Evolutionary conservation across 345 rosid species (phyloP).

Genomic region (Alliaria petiolata): DNA sequence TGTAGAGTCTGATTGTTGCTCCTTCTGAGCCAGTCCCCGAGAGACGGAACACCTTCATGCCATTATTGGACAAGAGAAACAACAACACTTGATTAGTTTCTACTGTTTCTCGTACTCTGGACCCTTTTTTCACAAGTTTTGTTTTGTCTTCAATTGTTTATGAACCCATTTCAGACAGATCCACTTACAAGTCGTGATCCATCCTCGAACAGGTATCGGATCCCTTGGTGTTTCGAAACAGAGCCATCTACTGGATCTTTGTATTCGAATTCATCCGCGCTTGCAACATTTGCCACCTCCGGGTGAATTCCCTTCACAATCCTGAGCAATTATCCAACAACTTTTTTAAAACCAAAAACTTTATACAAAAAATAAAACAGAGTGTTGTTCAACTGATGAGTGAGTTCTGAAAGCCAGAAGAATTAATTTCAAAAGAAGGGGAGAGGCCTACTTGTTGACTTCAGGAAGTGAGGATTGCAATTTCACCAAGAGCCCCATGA

Average conservation of each 20-base stretch:
- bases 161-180: neutral
- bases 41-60: slow-evolving; percentile 77
- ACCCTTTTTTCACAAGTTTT: neutral
- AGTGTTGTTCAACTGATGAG: neutral
- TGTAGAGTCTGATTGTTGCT: slow-evolving; percentile 87
- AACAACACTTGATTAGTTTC: neutral
- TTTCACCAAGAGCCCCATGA: slow-evolving; percentile 70
- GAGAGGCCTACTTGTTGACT: slow-evolving; percentile 56
- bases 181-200: slow-evolving; percentile 80
- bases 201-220: slow-evolving; percentile 86
- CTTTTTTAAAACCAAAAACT: no score
- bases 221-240: slow-evolving; percentile 85
- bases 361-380: no score
- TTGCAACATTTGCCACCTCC: slow-evolving; percentile 61
- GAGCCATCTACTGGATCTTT: slow-evolving; percentile 97
- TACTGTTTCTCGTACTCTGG: neutral
- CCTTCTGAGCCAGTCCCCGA: slow-evolving; percentile 97
- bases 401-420: neutral
- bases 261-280: slow-evolving; percentile 90
- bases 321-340: slow-evolving; percentile 35
- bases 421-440: neutral
- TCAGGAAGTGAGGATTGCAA: slow-evolving; percentile 71
- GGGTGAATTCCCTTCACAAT: slow-evolving; percentile 52
- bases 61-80: neutral
- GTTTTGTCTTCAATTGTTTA: neutral